Evolutionary conservation across 1,284 basidiomycete species (phyloP), one percentile per base, ranked within the genome.

Genomic region (Kwoniella shivajii): DNA sequence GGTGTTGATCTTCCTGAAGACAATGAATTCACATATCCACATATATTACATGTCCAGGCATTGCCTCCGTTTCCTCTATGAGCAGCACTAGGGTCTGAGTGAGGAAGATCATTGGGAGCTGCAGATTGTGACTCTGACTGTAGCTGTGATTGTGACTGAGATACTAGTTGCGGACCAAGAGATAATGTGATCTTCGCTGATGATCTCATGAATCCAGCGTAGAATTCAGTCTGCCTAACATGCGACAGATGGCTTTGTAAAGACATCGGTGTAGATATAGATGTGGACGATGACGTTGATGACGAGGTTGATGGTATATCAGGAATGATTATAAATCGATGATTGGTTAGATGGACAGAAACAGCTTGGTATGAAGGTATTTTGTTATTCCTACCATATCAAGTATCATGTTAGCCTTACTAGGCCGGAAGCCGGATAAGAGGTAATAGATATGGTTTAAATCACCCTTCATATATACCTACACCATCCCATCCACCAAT

Each of bases 381-480:
- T 78, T 97, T 97, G 79, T 90, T 87, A 63, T 84, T 83, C 54
- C 92, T 94, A 26, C 29, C 16, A 27, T 18, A 49, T 43, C n/a
- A n/a, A n/a, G n/a, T n/a, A n/a, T n/a, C n/a, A n/a, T n/a, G n/a
- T n/a, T 10, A 36, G 34, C 34, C 34, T 36, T 36, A 10, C n/a
- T 36, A 36, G n/a, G 34, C 10, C 34, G n/a, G 10, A 36, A 36
- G 34, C 34, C 10, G 34, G 34, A 36, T 36, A 36, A n/a, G n/a
- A n/a, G n/a, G n/a, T n/a, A n/a, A n/a, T 30, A 27, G 20, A 34
- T 46, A 11, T n/a, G 26, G 4, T 6, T 22, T 13, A 24, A 79
- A 86, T 67, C 74, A 93, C 92, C 89, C 90, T 68, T 92, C 88
- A 71, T 96, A 96, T 56, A 96, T 86, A 1, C 92, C 92, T 4